Evolutionary conservation across 2,329 filamentous ascomycete species (phyloP).

Genomic region (Diaporthe vexans): DNA sequence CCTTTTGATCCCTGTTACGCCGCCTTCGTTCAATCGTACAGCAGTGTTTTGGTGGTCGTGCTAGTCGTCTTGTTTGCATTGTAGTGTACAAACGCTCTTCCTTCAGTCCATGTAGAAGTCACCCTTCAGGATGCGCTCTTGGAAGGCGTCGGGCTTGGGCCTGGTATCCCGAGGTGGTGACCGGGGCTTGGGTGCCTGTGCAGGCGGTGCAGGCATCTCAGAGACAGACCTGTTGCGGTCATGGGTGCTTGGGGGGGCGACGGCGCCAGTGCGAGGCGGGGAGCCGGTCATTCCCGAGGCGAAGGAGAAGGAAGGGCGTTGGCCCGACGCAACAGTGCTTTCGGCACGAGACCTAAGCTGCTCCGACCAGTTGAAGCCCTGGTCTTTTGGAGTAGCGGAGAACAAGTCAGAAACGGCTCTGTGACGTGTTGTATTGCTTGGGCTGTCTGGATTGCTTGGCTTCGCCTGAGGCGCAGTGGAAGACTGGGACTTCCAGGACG

Average conservation of each 20-base stretch:
- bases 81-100: not conserved
- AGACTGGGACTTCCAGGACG: conserved; percentile 48
- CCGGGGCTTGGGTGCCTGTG: conserved; percentile 63
- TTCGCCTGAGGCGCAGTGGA: conserved; percentile 45
- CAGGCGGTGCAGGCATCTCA: conserved; percentile 71
- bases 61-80: conserved; percentile 10
- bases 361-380: conserved; percentile 98
- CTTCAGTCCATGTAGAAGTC: conserved; percentile 98
- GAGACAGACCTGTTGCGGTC: conserved; percentile 79
- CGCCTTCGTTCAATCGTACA: not conserved
- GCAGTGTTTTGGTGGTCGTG: conserved; percentile 4
- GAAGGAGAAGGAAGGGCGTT: conserved; percentile 72
- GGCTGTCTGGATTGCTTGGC: conserved; percentile 71
- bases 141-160: conserved; percentile 90
- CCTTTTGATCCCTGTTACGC: conserved; percentile 8
- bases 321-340: conserved; percentile 73
- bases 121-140: conserved; percentile 96
- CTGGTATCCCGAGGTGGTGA: conserved; percentile 56
- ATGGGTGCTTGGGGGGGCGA: conserved; percentile 58
- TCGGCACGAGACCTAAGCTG: conserved; percentile 93
- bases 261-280: conserved; percentile 55
- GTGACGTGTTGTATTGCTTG: conserved; percentile 70
- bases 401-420: conserved; percentile 76
- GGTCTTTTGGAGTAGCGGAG: conserved; percentile 76
- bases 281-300: conserved; percentile 59